Evolutionary conservation across 225 moss, liverwort and hornwort species (phyloP), one percentile per base, ranked within the genome.

Genomic region (Pleurozium schreberi): DNA sequence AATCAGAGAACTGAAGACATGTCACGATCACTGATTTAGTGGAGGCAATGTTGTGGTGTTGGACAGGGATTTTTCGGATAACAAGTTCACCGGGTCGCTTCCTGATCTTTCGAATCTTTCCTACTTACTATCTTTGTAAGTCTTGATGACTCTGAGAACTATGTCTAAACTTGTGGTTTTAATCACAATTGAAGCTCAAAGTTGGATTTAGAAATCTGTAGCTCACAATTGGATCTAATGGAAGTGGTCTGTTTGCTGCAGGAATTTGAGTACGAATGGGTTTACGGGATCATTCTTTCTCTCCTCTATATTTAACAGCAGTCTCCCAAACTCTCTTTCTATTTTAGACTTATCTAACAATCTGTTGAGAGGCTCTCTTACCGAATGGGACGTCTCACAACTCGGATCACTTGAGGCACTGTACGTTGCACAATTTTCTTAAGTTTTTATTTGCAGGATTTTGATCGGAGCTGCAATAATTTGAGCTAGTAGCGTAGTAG

Each of bases 61-160:
- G 82, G 40, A 60, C 67, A 90, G 87, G 90, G 83, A 90, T 83
- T 22, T 90, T 42, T 90, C 90, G 21, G 26, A 60, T 31, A 90
- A 90, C 66, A 49, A 62, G 25, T 90, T 90, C 77, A 71, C 2
- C 42, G 78, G 49, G 55, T 40, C 55, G 12, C 38, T 69, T 43
- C 78, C 84, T 68, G 33, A 79, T 78, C 84, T 90, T 61, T 11
- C 76, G 34, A 38, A 5, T 5, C 53, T 69, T 31, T 42, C 40
- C 34, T 87, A 62, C 45, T 52, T 90, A 70, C 84, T 20, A 40
- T 69, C 53, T 60, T 62, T 90, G 90, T 87, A 90, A 84, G 90
- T 87, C 45, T 63, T 25, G 43, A 23, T 63, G n/a, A 53, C 77
- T 23, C 42, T 68, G 87, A 58, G 58, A 68, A n/a, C 22, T 58